Base-by-base conservation (phyloP, 129 eudicot species). In the Helianthus tuberosus region DNA sequence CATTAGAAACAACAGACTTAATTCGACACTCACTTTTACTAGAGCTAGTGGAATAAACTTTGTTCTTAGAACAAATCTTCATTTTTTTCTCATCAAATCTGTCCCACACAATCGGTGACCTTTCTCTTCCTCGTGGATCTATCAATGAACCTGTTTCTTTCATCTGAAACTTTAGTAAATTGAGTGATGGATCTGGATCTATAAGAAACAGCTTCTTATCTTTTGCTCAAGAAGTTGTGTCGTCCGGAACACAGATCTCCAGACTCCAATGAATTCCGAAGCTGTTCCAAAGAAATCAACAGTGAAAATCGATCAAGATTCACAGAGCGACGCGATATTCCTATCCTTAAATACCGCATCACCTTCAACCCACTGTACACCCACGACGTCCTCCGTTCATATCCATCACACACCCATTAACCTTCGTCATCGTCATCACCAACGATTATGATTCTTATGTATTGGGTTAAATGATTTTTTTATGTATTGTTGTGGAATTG, bases 21-120 rank as follows among this genome's bases (percentile, higher is more conserved):
- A n/a, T n/a, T n/a, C n/a, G n/a, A n/a, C n/a, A n/a, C n/a, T n/a
- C n/a, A n/a, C n/a, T n/a, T n/a, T n/a, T n/a, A n/a, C n/a, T n/a
- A 69, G 68, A 36, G 29, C 58, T 41, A 11, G 71, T 66, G 3
- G 72, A 20, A 6, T 52, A 46, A 39, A 47, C 23, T 71, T 76
- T 80, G 74, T 68, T 77, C 63, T 74, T 82, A 8, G 71, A 74
- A 8, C 52, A 59, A 13, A 66, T 67, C 16, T 63, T 82, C 32
- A 76, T 84, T 76, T 86, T 84, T 81, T 77, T 86, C 46, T 75
- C 89, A 52, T 77, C 89, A 51, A 77, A 89, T 79, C 93, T 75
- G 14, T 92, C 96, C 94, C 94, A 89, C 39, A 85, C 82, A 79
- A 89, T 70, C 2, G 96, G 92, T 1, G 98, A 87, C 76, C 64